Percentiles rank a stretch among this genome's conserved stretches.
Conservation (phyloP, 2,329 filamentous ascomycete species). For the Ophiostoma novo-ulmi region DNA sequence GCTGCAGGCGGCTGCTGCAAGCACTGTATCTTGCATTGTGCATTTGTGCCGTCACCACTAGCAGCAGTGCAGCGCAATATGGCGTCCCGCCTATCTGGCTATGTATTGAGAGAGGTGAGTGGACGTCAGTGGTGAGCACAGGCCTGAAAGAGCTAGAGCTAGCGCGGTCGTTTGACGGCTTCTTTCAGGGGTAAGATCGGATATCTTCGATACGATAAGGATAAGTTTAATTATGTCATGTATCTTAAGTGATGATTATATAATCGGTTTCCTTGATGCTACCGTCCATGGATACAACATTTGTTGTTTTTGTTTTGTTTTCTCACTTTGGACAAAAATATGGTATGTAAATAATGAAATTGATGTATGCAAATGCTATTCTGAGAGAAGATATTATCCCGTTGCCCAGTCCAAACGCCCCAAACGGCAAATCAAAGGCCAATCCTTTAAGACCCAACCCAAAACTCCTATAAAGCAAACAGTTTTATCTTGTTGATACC, state of each 20-base stretch:
- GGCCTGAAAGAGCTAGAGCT: neutral
- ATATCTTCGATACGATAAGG: neutral
- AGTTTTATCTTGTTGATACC: neutral
- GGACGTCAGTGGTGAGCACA: neutral
- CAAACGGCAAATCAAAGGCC: neutral
- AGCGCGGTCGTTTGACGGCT: neutral
- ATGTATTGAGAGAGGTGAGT: neutral
- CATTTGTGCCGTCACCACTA: neutral
- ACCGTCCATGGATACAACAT: too few relatives aligned
- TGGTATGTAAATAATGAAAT: neutral
- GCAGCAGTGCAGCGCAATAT: neutral
- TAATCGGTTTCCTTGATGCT: neutral
- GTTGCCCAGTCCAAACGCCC: neutral
- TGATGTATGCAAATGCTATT: constrained; percentile 6
- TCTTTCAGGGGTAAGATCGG: neutral
- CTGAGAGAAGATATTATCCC: neutral
- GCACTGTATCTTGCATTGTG: neutral
- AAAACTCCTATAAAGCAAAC: neutral
- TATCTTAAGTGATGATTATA: neutral
- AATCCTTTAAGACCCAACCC: neutral
- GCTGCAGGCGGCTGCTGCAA: neutral
- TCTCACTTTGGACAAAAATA: too few relatives aligned
- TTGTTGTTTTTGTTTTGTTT: too few relatives aligned
- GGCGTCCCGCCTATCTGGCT: neutral
- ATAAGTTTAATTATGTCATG: neutral